phyloP scores from a whole-genome alignment of 352 stramenopile species.

The Phytophthora ohioensis region DNA sequence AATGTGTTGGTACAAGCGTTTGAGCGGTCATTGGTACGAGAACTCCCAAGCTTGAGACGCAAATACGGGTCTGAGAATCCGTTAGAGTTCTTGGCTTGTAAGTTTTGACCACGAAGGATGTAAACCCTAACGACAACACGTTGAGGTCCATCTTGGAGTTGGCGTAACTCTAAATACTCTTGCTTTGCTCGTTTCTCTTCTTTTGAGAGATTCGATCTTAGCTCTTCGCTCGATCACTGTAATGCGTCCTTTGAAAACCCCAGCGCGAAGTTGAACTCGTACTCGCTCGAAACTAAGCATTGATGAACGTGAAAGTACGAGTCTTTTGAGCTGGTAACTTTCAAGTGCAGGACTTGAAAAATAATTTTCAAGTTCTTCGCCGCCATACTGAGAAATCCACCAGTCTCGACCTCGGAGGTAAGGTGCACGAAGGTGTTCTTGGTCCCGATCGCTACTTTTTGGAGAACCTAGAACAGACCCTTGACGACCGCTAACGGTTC shows the following conservation, averaged over 20 bases:
- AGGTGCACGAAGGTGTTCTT: conserved; percentile 35
- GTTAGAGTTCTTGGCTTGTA: conserved; percentile 85
- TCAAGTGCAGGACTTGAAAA: conserved; percentile 77
- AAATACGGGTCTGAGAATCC: conserved; percentile 86
- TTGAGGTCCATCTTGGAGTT: conserved; percentile 54
- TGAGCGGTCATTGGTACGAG: conserved; percentile 67
- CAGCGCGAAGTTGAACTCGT: conserved; percentile 65
- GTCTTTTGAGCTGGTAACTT: conserved; percentile 75
- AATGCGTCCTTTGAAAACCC: conserved; percentile 87
- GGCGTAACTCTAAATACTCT: conserved; percentile 32
- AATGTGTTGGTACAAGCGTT: conserved; percentile 82
- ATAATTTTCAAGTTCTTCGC: conserved; percentile 85
- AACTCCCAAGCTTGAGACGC: conserved; percentile 75
- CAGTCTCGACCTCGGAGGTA: conserved; percentile 75
- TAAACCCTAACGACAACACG: conserved; percentile 77
- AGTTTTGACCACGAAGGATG: conserved; percentile 69
- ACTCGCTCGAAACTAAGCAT: conserved; percentile 63
- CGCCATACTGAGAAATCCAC: conserved; percentile 74
- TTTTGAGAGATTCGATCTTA: conserved; percentile 25
- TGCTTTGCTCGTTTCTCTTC: conserved; percentile 31
- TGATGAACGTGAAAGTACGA: conserved; percentile 63
- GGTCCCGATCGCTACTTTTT: not conserved
- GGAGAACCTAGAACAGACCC: conserved; percentile 16
- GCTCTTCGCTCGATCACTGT: conserved; percentile 51
- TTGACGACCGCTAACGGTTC: not conserved